Percentiles rank a stretch among this genome's conserved stretches.
Evolutionary conservation across 192 early-diverging fungal species (phyloP).

Genomic region (Allomyces macrogynus): DNA sequence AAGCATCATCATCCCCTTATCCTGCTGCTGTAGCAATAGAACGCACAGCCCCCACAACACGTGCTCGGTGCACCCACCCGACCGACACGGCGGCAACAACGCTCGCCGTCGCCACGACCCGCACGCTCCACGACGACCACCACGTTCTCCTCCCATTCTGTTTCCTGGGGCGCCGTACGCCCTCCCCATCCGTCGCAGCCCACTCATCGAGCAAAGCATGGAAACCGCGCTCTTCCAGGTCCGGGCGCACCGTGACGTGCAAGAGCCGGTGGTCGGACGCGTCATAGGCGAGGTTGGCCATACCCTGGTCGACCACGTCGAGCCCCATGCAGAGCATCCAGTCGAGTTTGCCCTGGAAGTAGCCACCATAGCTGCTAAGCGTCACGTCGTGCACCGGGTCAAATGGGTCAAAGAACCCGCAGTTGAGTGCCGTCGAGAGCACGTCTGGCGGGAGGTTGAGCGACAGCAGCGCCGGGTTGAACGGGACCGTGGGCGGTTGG

Average conservation of each 20-base stretch:
- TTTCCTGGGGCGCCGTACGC: too few species aligned
- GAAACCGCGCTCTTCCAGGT: background rate
- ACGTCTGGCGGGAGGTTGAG: slow-evolving; percentile 16
- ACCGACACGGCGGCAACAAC: too few species aligned
- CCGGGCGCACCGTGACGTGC: slow-evolving; percentile 22
- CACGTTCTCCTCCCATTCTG: too few species aligned
- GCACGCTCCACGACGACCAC: too few species aligned
- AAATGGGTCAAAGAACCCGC: slow-evolving; percentile 59
- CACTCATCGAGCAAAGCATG: too few species aligned
- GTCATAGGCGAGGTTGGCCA: slow-evolving; percentile 41
- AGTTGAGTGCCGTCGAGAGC: slow-evolving; percentile 33
- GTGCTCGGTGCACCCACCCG: too few species aligned
- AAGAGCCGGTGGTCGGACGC: slow-evolving; percentile 55
- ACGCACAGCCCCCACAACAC: too few species aligned
- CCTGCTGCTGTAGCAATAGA: too few species aligned
- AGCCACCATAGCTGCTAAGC: slow-evolving; percentile 39
- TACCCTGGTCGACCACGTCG: slow-evolving; percentile 20
- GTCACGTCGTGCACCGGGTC: slow-evolving; percentile 35
- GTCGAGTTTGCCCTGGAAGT: slow-evolving; percentile 50
- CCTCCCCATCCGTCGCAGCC: too few species aligned
- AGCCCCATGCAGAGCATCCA: slow-evolving; percentile 44
- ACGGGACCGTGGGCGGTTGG: background rate
- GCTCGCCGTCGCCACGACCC: too few species aligned
- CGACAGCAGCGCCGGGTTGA: background rate
- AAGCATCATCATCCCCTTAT: too few species aligned